Conservation (phyloP, 352 stramenopile species). For the Aphanomyces astaci region DNA sequence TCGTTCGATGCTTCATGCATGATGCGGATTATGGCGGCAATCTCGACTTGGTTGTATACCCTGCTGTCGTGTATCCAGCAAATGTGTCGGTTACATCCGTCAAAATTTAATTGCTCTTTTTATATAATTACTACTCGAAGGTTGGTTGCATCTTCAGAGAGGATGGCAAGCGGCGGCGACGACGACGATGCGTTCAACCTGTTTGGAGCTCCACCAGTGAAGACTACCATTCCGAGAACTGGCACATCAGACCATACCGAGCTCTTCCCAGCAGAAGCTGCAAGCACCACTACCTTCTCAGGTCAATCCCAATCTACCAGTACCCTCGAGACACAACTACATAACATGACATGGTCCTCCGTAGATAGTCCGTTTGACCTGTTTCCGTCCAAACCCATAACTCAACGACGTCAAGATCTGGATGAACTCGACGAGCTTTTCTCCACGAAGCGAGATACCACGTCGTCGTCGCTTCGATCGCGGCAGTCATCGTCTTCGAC, state of each 20-base stretch:
- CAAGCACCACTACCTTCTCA: neutral
- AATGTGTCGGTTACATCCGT: neutral
- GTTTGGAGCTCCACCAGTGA: neutral
- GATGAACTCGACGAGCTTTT: slow-evolving; percentile 19
- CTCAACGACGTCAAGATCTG: neutral
- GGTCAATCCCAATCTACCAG: too few species aligned
- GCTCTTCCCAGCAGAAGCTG: neutral
- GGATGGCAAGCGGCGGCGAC: neutral
- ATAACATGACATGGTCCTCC: neutral
- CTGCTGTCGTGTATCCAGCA: neutral
- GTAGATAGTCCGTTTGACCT: slow-evolving; percentile 1
- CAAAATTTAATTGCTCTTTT: neutral
- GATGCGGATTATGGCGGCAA: too few species aligned
- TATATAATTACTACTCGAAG: neutral
- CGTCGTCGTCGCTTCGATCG: neutral
- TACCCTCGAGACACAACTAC: too few species aligned
- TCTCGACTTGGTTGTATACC: neutral
- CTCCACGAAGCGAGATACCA: neutral
- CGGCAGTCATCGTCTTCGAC: neutral
- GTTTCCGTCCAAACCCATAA: neutral
- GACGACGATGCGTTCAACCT: slow-evolving; percentile 9
- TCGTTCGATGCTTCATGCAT: too few species aligned
- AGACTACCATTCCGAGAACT: neutral
- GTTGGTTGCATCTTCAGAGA: neutral
- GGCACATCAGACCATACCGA: neutral